Base-by-base conservation (phyloP, 441 rosid genomes). In the Geranium incanum region DNA sequence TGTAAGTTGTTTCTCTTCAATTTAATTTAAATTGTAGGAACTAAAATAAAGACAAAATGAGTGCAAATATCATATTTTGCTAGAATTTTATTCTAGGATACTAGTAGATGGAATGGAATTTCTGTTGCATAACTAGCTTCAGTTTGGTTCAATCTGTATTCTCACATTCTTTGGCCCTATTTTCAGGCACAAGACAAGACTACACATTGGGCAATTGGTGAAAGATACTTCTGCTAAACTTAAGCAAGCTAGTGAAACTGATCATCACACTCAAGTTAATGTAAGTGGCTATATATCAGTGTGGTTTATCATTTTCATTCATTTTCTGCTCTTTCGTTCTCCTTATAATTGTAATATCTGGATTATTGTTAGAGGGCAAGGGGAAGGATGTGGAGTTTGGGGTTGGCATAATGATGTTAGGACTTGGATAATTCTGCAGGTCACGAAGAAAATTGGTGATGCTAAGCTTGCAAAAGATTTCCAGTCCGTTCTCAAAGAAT, bases 381-480 rank as follows among this genome's bases (percentile, higher is more conserved):
- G 64, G 13, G 6, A 9, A 13, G 39, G 21, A 3, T 21, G 66
- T 38, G 45, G 37, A 45, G 33, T 21, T 15, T 59, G 23, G 23
- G 9, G 33, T 59, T 59, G 33, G 64, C 64, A 59, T 59, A 19
- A 4, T 55, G 8, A 59, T 59, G 23, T 19, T 59, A 19, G 64
- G 33, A 45, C 70, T 59, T 59, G 64, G 19, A 19, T 59, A 18
- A 8, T 59, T 59, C 64, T 59, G 64, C 64, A 86, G 93, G 63
- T 85, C 5, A 81, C 83, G 71, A 88, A 85, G 82, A 88, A 82
- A 71, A 72, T 88, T 15, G 93, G 84, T 75, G 91, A 88, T 78
- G 93, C 91, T 13, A 88, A 86, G 84, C 86, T 88, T 36, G 91
- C 93, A 0, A 85, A 83, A 71, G 93, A 86, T 82, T 88, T 86